phyloP scores from a whole-genome alignment of 257 asterid genomes.

The Solanum dulcamara region DNA sequence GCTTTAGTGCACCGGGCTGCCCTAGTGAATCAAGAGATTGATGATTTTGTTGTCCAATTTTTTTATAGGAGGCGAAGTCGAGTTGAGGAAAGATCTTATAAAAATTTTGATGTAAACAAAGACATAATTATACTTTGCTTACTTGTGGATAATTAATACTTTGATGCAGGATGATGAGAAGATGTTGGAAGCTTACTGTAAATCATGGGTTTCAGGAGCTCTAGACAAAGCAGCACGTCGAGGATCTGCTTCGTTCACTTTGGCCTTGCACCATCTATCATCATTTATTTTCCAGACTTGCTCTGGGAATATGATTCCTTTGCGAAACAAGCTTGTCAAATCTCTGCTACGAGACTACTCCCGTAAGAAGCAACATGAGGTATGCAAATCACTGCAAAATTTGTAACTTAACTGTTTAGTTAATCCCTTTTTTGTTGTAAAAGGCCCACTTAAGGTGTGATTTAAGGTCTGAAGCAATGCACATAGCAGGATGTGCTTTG shows the following conservation, averaged over 20 bases:
- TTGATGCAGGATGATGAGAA: slow-evolving; percentile 65
- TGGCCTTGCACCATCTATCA: slow-evolving; percentile 73
- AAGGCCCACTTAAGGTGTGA: background rate
- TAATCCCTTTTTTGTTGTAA: background rate
- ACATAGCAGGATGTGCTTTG: background rate
- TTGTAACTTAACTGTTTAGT: background rate
- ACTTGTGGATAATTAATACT: background rate
- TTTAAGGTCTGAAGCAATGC: background rate
- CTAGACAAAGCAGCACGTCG: slow-evolving; percentile 72
- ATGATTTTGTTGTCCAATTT: background rate
- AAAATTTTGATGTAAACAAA: background rate
- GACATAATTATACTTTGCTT: background rate
- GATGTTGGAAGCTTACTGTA: slow-evolving; percentile 66
- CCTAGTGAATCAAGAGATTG: background rate
- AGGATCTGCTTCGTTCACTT: slow-evolving; percentile 41
- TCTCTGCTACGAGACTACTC: slow-evolving; percentile 66
- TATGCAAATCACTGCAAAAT: too few relatives aligned
- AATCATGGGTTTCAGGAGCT: slow-evolving; percentile 83
- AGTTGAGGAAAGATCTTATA: background rate
- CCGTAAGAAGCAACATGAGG: slow-evolving; percentile 67
- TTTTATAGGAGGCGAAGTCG: background rate
- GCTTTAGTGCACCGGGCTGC: too few relatives aligned
- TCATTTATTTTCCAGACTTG: slow-evolving; percentile 45
- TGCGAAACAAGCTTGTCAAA: slow-evolving; percentile 60
- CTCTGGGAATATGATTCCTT: slow-evolving; percentile 18